phyloP scores from a whole-genome alignment of 2,329 filamentous ascomycete species.

The Akanthomyces uredinophilus region DNA sequence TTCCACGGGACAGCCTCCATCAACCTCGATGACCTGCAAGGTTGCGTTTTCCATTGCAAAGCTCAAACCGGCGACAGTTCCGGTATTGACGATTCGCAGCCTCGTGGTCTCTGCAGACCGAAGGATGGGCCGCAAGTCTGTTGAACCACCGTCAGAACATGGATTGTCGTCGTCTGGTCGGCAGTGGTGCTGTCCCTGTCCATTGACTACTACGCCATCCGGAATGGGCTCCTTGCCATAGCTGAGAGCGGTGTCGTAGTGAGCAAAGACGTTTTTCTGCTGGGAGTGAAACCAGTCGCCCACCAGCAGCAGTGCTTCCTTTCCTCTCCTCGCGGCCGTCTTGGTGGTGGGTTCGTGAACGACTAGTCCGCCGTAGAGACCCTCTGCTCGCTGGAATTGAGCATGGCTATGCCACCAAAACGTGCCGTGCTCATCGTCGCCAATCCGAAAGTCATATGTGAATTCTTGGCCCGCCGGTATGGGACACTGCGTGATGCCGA shows the following conservation, averaged over 20 bases:
- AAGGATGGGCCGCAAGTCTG: slow-evolving; percentile 16
- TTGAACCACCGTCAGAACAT: slow-evolving; percentile 14
- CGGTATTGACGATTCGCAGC: slow-evolving; percentile 21
- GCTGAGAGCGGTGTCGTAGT: slow-evolving; percentile 25
- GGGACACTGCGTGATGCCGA: slow-evolving; percentile 38
- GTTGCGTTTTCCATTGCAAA: slow-evolving; percentile 18
- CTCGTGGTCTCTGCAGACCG: slow-evolving; percentile 1
- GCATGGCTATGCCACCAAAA: slow-evolving; percentile 59
- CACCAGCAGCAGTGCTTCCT: slow-evolving; percentile 50
- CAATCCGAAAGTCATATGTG: slow-evolving; percentile 45
- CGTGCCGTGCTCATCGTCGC: slow-evolving; percentile 49
- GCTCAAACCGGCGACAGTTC: slow-evolving; percentile 20
- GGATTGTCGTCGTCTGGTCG: slow-evolving; percentile 23
- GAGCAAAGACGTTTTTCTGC: slow-evolving; percentile 29
- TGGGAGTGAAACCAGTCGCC: slow-evolving; percentile 35
- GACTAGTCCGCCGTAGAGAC: slow-evolving; percentile 53
- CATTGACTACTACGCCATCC: slow-evolving; percentile 31
- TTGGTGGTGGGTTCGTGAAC: slow-evolving; percentile 34
- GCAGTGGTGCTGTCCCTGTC: slow-evolving; percentile 26
- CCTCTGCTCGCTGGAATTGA: slow-evolving; percentile 43
- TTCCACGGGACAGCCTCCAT: slow-evolving; percentile 19
- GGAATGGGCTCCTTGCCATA: slow-evolving; percentile 37
- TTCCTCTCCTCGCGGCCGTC: slow-evolving; percentile 21
- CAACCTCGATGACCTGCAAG: slow-evolving; percentile 18
- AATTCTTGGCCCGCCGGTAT: slow-evolving; percentile 31